Percentiles rank a stretch among this genome's conserved stretches.
Evolutionary conservation across 1,284 basidiomycete genomes (phyloP).

Genomic region (Trametes pubescens): DNA sequence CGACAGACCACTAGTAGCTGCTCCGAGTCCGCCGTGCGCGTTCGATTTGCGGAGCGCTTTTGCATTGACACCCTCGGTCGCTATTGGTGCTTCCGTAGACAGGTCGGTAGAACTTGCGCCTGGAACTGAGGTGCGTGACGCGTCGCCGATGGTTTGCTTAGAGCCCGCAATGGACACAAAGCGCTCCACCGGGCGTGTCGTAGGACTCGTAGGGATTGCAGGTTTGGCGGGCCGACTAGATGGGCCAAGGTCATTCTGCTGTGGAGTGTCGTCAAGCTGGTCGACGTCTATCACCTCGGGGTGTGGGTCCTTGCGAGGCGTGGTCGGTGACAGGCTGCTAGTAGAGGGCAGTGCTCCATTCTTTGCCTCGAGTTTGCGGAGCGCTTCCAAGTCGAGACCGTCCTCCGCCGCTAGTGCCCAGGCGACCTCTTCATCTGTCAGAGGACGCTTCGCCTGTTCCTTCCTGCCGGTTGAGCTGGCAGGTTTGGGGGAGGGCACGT

Average conservation of each 20-base stretch:
- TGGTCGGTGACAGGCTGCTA: slow-evolving; percentile 15
- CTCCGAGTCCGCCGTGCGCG: slow-evolving; percentile 35
- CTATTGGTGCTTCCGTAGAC: no score
- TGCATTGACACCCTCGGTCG: no score
- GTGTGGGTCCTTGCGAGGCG: slow-evolving; percentile 17
- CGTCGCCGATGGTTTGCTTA: no score
- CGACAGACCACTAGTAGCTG: slow-evolving; percentile 11
- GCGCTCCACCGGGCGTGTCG: not conserved
- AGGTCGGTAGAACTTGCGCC: no score
- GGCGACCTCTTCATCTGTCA: slow-evolving; percentile 38
- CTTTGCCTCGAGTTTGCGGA: slow-evolving; percentile 34
- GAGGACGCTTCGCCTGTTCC: slow-evolving; percentile 7
- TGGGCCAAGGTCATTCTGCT: slow-evolving; percentile 10
- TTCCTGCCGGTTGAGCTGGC: slow-evolving; percentile 7
- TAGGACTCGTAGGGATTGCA: not conserved
- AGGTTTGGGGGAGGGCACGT: not conserved
- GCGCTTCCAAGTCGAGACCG: slow-evolving; percentile 37
- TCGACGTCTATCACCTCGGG: slow-evolving; percentile 44
- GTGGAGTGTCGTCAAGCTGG: slow-evolving; percentile 34
- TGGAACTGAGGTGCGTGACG: no score
- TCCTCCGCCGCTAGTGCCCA: slow-evolving; percentile 40
- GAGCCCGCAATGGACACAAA: no score
- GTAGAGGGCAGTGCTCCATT: slow-evolving; percentile 1
- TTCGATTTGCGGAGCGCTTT: slow-evolving; percentile 16
- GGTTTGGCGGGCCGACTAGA: slow-evolving; percentile 2